Conservation (phyloP, 2,329 filamentous ascomycete genomes). For the Tolypocladium guangdongense region DNA sequence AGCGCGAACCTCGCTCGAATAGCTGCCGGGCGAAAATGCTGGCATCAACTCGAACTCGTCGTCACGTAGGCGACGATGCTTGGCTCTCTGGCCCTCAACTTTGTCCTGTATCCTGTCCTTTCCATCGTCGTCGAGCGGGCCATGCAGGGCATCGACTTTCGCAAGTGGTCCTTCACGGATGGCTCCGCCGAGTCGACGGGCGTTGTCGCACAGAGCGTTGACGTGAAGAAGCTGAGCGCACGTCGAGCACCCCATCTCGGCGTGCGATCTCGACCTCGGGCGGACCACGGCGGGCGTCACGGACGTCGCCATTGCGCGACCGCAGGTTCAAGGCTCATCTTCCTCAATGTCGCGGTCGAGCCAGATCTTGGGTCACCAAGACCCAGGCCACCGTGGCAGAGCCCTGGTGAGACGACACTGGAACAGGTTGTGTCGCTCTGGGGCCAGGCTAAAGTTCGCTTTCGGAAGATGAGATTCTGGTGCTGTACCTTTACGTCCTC, state of each 20-base stretch:
- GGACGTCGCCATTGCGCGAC: conserved; percentile 17
- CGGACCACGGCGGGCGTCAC: conserved; percentile 40
- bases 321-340: conserved; percentile 23
- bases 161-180: conserved; percentile 13
- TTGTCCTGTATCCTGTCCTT: conserved; percentile 20
- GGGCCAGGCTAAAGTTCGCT: conserved; percentile 56
- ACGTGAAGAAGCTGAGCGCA: conserved; percentile 20
- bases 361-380: not conserved
- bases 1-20: conserved; percentile 3
- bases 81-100: conserved; percentile 19
- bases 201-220: conserved; percentile 9
- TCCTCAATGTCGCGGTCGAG: conserved; percentile 9
- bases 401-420: conserved; percentile 3
- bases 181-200: conserved; percentile 10
- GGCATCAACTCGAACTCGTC: conserved; percentile 8
- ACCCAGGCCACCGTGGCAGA: not conserved
- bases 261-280: conserved; percentile 51
- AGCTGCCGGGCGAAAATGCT: conserved; percentile 2
- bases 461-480: conserved; percentile 65
- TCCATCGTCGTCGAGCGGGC: conserved; percentile 20
- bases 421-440: conserved; percentile 7
- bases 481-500: conserved; percentile 65
- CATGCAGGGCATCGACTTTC: conserved; percentile 23
- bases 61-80: conserved; percentile 18
- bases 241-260: conserved; percentile 39